phyloP scores from a whole-genome alignment of 495 filamentous ascomycete species.

The Staphylotrichum tortipilum region DNA sequence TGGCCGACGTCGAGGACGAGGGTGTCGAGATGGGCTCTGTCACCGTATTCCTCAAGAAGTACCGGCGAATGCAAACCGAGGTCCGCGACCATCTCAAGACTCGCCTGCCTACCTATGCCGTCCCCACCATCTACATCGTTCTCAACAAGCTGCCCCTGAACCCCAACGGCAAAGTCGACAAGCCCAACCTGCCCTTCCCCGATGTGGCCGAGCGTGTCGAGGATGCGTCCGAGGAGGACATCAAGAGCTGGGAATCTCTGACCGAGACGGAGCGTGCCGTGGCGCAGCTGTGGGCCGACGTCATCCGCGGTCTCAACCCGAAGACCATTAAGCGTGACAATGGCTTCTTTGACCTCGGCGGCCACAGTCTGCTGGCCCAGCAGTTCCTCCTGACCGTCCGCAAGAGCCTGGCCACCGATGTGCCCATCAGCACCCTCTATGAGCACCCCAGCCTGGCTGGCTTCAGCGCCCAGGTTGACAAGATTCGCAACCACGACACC shows the following conservation, averaged over 20 bases:
- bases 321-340: conserved; percentile 56
- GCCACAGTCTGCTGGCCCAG: conserved; percentile 80
- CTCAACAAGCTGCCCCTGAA: conserved; percentile 78
- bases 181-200: conserved; percentile 83
- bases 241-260: conserved; percentile 60
- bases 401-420: conserved; percentile 54
- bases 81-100: conserved; percentile 65
- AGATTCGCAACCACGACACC: conserved; percentile 31
- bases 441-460: conserved; percentile 62
- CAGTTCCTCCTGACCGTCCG: conserved; percentile 64
- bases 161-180: conserved; percentile 92
- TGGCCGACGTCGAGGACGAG: conserved; percentile 42
- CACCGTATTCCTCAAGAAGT: conserved; percentile 46
- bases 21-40: conserved; percentile 38
- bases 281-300: conserved; percentile 31
- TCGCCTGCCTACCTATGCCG: conserved; percentile 71
- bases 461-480: conserved; percentile 70
- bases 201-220: conserved; percentile 49
- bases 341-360: conserved; percentile 81
- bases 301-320: conserved; percentile 48
- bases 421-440: conserved; percentile 72
- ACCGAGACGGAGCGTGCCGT: conserved; percentile 34
- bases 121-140: conserved; percentile 70
- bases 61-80: conserved; percentile 62
- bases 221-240: conserved; percentile 53